These are phyloP conservation scores for Phanerochaete sordida DNA, from an alignment of 768 basidiomycete species.

Conservation along the genomic window DNA sequence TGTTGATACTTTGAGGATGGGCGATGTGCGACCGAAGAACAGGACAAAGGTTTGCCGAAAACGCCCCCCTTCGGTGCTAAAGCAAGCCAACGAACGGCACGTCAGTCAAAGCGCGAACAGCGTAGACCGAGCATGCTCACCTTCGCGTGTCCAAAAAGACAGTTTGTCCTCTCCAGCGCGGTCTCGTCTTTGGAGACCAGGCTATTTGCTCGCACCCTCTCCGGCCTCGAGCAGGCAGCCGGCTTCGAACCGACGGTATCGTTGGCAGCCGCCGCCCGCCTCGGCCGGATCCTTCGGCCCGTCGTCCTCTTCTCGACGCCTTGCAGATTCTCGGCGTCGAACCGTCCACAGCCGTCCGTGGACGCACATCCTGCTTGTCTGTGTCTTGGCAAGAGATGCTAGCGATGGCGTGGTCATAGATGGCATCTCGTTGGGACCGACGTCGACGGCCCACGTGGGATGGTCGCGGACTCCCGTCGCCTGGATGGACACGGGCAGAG, in stretches of 20 bases:
- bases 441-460: constrained; percentile 63
- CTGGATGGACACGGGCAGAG: constrained; percentile 59
- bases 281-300: constrained; percentile 45
- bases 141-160: too few relatives aligned
- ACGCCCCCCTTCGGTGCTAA: too few relatives aligned
- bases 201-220: too few relatives aligned
- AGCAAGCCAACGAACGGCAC: too few relatives aligned
- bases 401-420: constrained; percentile 42
- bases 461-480: constrained; percentile 56
- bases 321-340: constrained; percentile 45
- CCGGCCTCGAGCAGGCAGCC: too few relatives aligned
- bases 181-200: too few relatives aligned
- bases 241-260: constrained; percentile 57
- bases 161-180: too few relatives aligned
- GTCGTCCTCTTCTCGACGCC: constrained; percentile 48
- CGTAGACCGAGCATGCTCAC: too few relatives aligned
- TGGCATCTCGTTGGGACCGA: constrained; percentile 43
- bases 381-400: constrained; percentile 70
- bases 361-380: constrained; percentile 79
- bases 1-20: constrained; percentile 32
- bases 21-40: constrained; percentile 27
- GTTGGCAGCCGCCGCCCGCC: constrained; percentile 44
- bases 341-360: constrained; percentile 62
- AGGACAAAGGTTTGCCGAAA: constrained; percentile 34
- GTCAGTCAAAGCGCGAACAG: too few relatives aligned